Evolutionary conservation across 176 grass and related monocot species (phyloP).

Genomic region (Paspalum notatum): DNA sequence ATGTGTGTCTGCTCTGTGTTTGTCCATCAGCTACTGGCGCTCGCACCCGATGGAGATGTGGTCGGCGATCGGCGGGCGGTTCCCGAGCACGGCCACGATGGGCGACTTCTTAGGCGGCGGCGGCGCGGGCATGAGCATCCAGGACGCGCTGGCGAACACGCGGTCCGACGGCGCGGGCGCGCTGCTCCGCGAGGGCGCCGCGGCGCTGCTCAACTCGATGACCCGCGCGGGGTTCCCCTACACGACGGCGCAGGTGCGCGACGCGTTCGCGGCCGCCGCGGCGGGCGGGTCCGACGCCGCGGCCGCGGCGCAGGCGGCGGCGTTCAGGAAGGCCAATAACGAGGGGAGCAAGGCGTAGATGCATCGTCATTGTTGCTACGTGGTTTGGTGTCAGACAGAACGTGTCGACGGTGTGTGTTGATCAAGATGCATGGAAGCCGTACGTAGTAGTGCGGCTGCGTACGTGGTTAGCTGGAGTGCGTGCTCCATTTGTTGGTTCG

Average conservation of each 20-base stretch:
- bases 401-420: too few species aligned
- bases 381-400: too few species aligned
- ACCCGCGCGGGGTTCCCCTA: slow-evolving; percentile 57
- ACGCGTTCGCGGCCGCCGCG: slow-evolving; percentile 40
- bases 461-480: too few species aligned
- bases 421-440: too few species aligned
- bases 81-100: slow-evolving; percentile 50
- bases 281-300: slow-evolving; percentile 43
- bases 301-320: slow-evolving; percentile 54
- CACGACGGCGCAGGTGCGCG: slow-evolving; percentile 73
- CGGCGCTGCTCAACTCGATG: slow-evolving; percentile 86
- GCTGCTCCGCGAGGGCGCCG: slow-evolving; percentile 72
- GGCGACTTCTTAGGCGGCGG: slow-evolving; percentile 56
- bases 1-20: too few species aligned
- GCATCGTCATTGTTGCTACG: too few species aligned
- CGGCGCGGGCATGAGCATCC: slow-evolving; percentile 54
- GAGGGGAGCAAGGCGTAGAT: slow-evolving; percentile 46
- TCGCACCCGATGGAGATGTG: slow-evolving; percentile 70
- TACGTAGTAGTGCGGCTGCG: too few species aligned
- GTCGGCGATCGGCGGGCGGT: slow-evolving; percentile 58
- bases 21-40: slow-evolving; percentile 57
- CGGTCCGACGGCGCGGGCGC: slow-evolving; percentile 63
- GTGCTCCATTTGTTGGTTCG: too few species aligned
- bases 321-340: slow-evolving; percentile 84
- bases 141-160: slow-evolving; percentile 66